Conservation (phyloP, 192 early-diverging fungal genomes). For the Funneliformis mosseae region DNA sequence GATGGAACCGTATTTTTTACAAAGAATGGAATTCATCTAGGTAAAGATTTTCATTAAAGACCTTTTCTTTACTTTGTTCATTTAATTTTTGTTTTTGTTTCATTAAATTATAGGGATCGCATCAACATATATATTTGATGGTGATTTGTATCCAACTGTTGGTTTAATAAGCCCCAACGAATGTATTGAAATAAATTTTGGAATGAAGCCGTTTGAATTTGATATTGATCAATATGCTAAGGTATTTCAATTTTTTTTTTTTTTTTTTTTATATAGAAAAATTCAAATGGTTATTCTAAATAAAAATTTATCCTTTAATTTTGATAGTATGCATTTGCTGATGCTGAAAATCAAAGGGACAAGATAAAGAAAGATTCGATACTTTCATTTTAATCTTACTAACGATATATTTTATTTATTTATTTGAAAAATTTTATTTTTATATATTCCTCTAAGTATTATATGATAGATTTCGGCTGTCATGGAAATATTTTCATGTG, state of each 20-base stretch:
- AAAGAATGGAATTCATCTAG: conserved; percentile 86
- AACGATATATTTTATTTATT: too few species aligned
- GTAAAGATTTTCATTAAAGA: too few species aligned
- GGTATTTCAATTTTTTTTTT: conserved; percentile 35
- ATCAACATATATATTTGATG: conserved; percentile 41
- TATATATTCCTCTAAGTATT: too few species aligned
- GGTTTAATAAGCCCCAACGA: conserved; percentile 75
- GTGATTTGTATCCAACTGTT: conserved; percentile 66
- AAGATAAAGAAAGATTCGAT: neutral
- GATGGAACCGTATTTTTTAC: conserved; percentile 81
- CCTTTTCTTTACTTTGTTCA: neutral
- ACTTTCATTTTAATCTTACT: too few species aligned
- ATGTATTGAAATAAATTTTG: conserved; percentile 76
- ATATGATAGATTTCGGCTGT: too few species aligned
- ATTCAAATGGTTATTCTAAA: too few species aligned
- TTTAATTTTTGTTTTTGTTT: neutral
- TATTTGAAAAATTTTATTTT: too few species aligned
- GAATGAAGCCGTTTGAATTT: conserved; percentile 65
- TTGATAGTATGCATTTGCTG: neutral
- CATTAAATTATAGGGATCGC: conserved; percentile 33
- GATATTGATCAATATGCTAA: conserved; percentile 70
- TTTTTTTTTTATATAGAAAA: neutral
- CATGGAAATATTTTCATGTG: too few species aligned
- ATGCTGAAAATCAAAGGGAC: neutral
- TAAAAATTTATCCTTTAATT: neutral